These are phyloP conservation scores for Silene latifolia DNA, from an alignment of 148 eudicot species.

Conservation along the genomic window DNA sequence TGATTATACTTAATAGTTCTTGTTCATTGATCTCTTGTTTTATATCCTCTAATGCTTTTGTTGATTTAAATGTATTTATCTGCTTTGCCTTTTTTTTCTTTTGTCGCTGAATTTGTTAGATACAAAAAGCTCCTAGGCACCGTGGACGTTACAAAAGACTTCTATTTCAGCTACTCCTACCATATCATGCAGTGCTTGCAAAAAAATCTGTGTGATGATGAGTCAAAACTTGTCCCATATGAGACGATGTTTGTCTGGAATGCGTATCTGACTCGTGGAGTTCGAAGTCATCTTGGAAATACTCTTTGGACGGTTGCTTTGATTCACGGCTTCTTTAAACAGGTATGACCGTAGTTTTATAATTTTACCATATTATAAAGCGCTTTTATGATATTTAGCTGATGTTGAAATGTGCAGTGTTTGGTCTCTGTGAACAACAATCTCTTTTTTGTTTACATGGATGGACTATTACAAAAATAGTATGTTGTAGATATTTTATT, in stretches of 20 bases:
- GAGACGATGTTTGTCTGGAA: slow-evolving; percentile 98
- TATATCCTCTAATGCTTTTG: neutral
- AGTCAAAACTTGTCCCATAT: slow-evolving; percentile 52
- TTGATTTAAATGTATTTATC: neutral
- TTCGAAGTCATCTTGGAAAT: slow-evolving; percentile 66
- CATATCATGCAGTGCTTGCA: slow-evolving; percentile 91
- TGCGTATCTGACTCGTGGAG: slow-evolving; percentile 71
- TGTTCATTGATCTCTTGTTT: neutral
- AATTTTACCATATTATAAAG: neutral
- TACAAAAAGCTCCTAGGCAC: slow-evolving; percentile 92
- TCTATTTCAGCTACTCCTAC: slow-evolving; percentile 97
- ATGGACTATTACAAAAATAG: too few species aligned
- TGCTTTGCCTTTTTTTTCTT: slow-evolving; percentile 26
- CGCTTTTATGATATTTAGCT: neutral
- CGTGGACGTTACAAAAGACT: slow-evolving; percentile 96
- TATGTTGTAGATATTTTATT: too few species aligned
- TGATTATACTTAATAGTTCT: slow-evolving; percentile 3
- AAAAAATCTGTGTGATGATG: slow-evolving; percentile 58
- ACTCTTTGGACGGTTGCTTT: slow-evolving; percentile 87
- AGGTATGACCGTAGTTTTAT: slow-evolving; percentile 41
- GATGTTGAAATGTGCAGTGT: slow-evolving; percentile 1
- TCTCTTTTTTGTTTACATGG: too few species aligned
- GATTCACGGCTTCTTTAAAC: slow-evolving; percentile 87
- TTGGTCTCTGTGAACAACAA: too few species aligned
- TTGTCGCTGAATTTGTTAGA: slow-evolving; percentile 57